Conservation (phyloP, 192 early-diverging fungal genomes). For the Gonapodya prolifera region DNA sequence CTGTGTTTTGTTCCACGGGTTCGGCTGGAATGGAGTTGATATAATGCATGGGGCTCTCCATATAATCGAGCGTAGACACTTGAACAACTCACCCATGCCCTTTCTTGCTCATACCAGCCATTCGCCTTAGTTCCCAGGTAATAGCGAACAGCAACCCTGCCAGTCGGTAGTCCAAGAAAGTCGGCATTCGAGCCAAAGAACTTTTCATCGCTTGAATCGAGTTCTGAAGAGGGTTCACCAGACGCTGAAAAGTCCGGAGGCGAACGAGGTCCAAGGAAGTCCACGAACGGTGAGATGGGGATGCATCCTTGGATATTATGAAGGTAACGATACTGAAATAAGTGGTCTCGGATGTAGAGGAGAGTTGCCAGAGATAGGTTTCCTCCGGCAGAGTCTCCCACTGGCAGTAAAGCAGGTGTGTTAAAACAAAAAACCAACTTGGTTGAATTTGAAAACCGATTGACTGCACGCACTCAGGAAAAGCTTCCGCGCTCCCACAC, state of each 20-base stretch:
- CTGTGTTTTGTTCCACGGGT: background rate
- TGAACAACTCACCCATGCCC: background rate
- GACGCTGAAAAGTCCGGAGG: background rate
- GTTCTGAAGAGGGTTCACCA: background rate
- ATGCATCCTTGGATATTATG: background rate
- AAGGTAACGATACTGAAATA: background rate
- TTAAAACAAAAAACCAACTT: background rate
- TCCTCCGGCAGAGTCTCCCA: background rate
- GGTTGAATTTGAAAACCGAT: too few relatives aligned
- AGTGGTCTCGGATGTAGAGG: background rate
- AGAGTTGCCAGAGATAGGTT: background rate
- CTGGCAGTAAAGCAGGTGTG: background rate
- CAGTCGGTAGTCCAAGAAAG: background rate
- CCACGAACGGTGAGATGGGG: background rate
- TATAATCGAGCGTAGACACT: background rate
- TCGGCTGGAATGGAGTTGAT: background rate
- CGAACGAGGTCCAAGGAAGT: background rate
- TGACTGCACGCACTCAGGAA: background rate
- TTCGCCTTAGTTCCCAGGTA: background rate
- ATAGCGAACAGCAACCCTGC: background rate
- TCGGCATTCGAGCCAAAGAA: background rate
- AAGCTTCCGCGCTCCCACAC: background rate
- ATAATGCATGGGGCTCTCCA: background rate
- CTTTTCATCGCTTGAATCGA: background rate
- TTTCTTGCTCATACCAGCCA: background rate